Conservation (phyloP, 768 basidiomycete species). For the Leucocoprinus birnbaumii region DNA sequence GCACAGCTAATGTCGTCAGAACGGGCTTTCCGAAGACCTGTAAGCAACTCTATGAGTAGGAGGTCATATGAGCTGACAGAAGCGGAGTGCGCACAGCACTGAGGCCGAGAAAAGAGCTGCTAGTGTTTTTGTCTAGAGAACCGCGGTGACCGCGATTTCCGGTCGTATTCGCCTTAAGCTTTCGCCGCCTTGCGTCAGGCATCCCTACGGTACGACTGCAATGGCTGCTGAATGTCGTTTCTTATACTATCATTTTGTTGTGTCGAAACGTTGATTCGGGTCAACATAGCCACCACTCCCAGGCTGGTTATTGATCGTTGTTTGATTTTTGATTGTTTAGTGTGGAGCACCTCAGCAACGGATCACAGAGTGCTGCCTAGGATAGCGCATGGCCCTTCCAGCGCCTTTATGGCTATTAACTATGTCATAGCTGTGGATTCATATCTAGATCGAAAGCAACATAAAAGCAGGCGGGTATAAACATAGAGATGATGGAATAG, state of each 20-base stretch:
- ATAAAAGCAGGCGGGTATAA: neutral
- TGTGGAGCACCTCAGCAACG: too few relatives aligned
- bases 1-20: neutral
- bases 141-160: neutral
- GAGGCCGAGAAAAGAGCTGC: neutral
- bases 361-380: neutral
- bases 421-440: too few relatives aligned
- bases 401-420: too few relatives aligned
- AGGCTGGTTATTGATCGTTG: neutral
- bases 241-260: neutral
- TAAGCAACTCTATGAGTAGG: neutral
- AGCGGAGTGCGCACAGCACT: neutral
- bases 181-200: slow-evolving; percentile 4
- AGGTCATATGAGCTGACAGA: neutral
- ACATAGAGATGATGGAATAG: neutral
- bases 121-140: neutral
- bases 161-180: neutral
- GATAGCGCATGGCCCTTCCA: too few relatives aligned
- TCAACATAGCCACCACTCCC: slow-evolving; percentile 12
- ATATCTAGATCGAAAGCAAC: neutral
- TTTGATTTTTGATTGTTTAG: too few relatives aligned
- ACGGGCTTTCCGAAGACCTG: neutral
- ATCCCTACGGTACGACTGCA: neutral
- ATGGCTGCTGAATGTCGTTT: neutral
- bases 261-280: neutral